Base-by-base conservation (phyloP, 1,284 basidiomycete genomes). In the Apiotrichum akiyoshidainum region DNA sequence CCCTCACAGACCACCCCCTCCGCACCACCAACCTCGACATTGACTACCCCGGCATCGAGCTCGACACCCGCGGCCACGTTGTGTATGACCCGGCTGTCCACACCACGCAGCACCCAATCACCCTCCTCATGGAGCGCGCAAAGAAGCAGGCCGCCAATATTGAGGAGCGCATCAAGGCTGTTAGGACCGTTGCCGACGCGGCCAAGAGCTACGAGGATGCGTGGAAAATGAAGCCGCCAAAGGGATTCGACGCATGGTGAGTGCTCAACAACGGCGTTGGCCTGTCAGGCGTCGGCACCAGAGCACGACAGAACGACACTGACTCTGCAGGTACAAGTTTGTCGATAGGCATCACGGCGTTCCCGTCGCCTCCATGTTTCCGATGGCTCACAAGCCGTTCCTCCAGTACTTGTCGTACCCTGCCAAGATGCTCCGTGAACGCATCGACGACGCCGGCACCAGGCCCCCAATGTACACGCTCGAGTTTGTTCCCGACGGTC, bases 171-270 rank as follows among this genome's bases (percentile, higher is more conserved):
- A 64, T 69, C n/a, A 54, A 53, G 2, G 55, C 54, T 11, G 57
- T 74, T 13, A 45, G 48, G 26, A 58, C 55, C 5, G 50, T 74
- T 19, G 47, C 68, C 35, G 68, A 73, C 50, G 69, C 72, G 3
- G 69, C 67, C 6, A 52, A 58, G 16, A 72, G 75, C 59, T 76
- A 77, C 56, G 48, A 55, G 39, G 37, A 54, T 26, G 66, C 63
- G 0, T 75, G 66, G 37, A 61, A 63, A 11, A 68, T 74, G 66
- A 53, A 63, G 34, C 73, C 75, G 14, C 74, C 75, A 1, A 61
- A 61, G 39, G 74, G 73, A 2, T 75, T 75, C 49, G 70, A 73
- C 11, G 21, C 45, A 11, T 77, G 75, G 75, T 72, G 41, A 56
- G 72, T 46, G 14, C 40, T 31, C 26, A 11, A 35, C 37, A 11